These are phyloP conservation scores for Rhinocladiella mackenziei DNA, from an alignment of 2,329 filamentous ascomycete genomes.

Conservation along the genomic window DNA sequence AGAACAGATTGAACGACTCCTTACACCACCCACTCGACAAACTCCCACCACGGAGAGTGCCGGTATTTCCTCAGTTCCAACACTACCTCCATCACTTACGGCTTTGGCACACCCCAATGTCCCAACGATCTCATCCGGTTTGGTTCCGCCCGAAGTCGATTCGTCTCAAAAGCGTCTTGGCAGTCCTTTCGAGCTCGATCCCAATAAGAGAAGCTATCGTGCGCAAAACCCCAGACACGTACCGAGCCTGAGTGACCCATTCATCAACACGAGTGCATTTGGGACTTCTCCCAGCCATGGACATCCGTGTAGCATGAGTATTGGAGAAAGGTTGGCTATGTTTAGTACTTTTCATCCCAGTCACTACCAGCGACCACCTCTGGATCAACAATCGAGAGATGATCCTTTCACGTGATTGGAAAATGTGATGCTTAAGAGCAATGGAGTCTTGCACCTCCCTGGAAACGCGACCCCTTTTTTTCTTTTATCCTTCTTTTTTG, in stretches of 20 bases:
- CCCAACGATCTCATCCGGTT: conserved; percentile 20
- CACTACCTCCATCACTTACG: conserved; percentile 22
- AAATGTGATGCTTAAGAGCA: not conserved
- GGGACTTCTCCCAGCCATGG: conserved; percentile 21
- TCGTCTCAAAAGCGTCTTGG: conserved; percentile 43
- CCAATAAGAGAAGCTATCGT: conserved; percentile 34
- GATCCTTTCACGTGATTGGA: conserved; percentile 22
- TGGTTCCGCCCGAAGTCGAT: conserved; percentile 38
- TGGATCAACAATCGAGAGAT: conserved; percentile 11
- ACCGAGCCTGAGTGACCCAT: conserved; percentile 44
- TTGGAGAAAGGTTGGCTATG: conserved; percentile 24
- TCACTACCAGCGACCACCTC: conserved; percentile 15
- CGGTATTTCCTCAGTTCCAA: conserved; percentile 24
- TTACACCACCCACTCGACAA: conserved; percentile 44
- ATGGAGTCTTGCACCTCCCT: not conserved
- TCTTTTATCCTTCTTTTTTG: no score
- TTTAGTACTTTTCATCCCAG: conserved; percentile 24
- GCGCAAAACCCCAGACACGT: conserved; percentile 38
- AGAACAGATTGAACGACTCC: conserved; percentile 51
- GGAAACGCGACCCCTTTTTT: not conserved
- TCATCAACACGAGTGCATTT: conserved; percentile 32
- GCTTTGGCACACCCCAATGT: conserved; percentile 16
- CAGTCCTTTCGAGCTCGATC: conserved; percentile 46
- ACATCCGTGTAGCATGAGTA: conserved; percentile 22
- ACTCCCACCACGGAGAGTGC: conserved; percentile 28